phyloP scores from a whole-genome alignment of 305 asterid species.

The Lippia alba region DNA sequence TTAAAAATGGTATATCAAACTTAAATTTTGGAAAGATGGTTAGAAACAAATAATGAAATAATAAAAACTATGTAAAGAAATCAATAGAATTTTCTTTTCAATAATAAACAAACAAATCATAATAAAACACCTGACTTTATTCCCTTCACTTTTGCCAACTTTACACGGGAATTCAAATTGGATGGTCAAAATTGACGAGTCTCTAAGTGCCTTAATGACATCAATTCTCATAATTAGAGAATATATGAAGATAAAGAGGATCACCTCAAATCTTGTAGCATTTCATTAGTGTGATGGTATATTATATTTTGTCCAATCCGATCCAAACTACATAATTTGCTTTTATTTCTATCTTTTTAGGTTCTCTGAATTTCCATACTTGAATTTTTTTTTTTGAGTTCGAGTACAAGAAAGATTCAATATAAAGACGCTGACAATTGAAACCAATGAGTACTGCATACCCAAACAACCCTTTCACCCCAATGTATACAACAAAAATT shows the following conservation, averaged over 20 bases:
- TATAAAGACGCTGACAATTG: too few species aligned
- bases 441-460: too few species aligned
- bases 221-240: conserved; percentile 20
- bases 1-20: neutral
- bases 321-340: too few species aligned
- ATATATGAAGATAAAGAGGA: conserved; percentile 16
- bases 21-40: neutral
- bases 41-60: neutral
- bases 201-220: conserved; percentile 25
- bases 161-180: conserved; percentile 9
- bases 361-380: too few species aligned
- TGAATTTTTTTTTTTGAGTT: too few species aligned
- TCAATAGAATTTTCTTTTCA: neutral
- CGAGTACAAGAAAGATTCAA: too few species aligned
- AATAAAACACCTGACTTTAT: neutral
- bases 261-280: conserved; percentile 3
- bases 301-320: neutral
- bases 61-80: neutral
- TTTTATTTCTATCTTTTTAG: too few species aligned
- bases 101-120: neutral
- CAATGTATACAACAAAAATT: too few species aligned
- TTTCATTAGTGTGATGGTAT: conserved; percentile 29
- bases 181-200: conserved; percentile 27
- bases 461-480: too few species aligned
- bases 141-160: neutral